Conservation (phyloP, 2,329 filamentous ascomycete species). For the Fusarium torulosum region DNA sequence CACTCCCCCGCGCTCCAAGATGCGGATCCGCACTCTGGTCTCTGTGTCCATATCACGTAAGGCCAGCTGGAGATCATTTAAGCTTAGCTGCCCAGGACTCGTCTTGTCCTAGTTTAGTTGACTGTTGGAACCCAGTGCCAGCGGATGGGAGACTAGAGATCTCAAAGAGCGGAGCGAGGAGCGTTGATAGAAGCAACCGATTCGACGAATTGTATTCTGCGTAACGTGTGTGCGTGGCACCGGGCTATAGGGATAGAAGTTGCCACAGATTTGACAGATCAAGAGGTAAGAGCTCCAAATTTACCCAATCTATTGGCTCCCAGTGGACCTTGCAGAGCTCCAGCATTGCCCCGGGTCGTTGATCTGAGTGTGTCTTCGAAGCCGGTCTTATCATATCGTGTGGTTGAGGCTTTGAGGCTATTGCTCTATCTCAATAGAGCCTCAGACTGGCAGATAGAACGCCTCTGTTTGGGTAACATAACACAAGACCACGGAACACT, state of each 20-base stretch:
- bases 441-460: neutral
- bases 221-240: neutral
- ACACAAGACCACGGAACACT: conserved; percentile 67
- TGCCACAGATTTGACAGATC: neutral
- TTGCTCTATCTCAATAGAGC: neutral
- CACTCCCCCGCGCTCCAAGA: conserved; percentile 30
- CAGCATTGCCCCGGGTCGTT: neutral
- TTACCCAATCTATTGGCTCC: neutral
- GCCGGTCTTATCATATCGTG: neutral
- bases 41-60: conserved; percentile 16
- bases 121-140: neutral
- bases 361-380: neutral
- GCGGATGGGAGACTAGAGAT: neutral
- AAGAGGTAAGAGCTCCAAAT: neutral
- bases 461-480: conserved; percentile 55
- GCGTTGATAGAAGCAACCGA: neutral
- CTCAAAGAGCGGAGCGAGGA: neutral
- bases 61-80: conserved; percentile 11
- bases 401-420: neutral
- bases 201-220: neutral
- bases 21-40: conserved; percentile 35
- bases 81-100: conserved; percentile 1
- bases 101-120: neutral
- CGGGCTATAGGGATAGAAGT: neutral
- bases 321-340: neutral